Conservation (phyloP, 202 grass and related monocot species). For the Carex arenaria region DNA sequence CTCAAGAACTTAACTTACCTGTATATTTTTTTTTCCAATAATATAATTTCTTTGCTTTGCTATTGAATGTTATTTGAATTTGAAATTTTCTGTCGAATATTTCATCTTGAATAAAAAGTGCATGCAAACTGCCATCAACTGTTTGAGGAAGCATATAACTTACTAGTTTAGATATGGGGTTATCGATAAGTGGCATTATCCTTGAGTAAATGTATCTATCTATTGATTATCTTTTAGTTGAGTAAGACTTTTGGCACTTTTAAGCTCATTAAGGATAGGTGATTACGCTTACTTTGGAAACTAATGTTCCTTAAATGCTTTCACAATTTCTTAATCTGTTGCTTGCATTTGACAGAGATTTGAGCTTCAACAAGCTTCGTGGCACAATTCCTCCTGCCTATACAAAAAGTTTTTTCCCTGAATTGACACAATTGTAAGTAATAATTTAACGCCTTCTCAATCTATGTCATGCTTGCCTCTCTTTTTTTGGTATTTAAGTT, state of each 20-base stretch:
- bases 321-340: conserved; percentile 5
- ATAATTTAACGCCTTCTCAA: neutral
- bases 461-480: neutral
- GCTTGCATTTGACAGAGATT: conserved; percentile 16
- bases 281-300: neutral
- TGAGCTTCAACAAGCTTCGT: conserved; percentile 18
- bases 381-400: neutral
- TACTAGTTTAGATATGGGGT: neutral
- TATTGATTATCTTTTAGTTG: neutral
- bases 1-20: conserved; percentile 10
- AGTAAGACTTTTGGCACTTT: neutral
- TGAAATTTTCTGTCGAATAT: neutral
- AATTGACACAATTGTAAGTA: conserved; percentile 23
- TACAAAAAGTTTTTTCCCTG: neutral
- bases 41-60: conserved; percentile 3
- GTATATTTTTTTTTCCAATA: conserved; percentile 1
- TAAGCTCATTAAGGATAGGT: neutral
- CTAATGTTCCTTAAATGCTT: neutral
- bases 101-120: conserved; percentile 8
- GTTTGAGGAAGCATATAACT: neutral
- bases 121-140: neutral
- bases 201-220: neutral
- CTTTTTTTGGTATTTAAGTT: neutral
- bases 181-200: neutral
- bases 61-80: conserved; percentile 5